A percentile compares a stretch with the other conserved stretches of the same genome.
These are phyloP conservation scores for Potentilla sterilis DNA, from an alignment of 306 rosid genomes.

Conservation along the genomic window DNA sequence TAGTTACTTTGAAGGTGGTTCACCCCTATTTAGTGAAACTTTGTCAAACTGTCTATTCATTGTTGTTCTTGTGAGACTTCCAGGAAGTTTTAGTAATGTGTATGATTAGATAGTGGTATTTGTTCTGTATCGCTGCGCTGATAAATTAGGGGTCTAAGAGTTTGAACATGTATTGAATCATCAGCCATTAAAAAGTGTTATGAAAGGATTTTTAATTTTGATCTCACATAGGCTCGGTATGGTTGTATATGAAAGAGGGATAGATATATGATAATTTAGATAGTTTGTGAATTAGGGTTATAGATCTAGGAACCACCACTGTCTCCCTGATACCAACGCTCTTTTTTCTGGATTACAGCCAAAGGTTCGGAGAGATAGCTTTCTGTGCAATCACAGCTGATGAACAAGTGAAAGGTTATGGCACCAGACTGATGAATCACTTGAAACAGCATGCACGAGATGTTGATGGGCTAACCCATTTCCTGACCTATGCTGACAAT, in stretches of 20 bases:
- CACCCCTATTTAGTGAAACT: neutral
- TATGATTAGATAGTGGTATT: neutral
- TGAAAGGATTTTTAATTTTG: neutral
- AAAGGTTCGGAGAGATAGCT: conserved; percentile 92
- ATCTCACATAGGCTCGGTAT: neutral
- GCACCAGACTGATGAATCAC: conserved; percentile 96
- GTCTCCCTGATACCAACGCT: conserved; percentile 17
- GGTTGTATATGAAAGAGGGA: neutral
- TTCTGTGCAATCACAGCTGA: conserved; percentile 95
- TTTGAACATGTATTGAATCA: neutral
- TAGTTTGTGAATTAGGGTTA: neutral
- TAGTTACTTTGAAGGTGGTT: neutral
- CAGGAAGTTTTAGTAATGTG: neutral
- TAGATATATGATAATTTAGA: neutral
- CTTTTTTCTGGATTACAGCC: conserved; percentile 47
- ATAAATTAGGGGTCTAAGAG: neutral
- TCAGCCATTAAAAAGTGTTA: neutral
- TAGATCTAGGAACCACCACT: neutral
- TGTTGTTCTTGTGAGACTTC: neutral
- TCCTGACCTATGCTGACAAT: conserved; percentile 96
- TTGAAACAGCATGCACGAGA: conserved; percentile 91
- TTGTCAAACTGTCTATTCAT: neutral
- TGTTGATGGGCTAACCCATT: conserved; percentile 90
- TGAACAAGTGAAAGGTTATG: conserved; percentile 98
- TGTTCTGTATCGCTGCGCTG: neutral